Percentiles rank a stretch among this genome's conserved stretches.
These are phyloP conservation scores for Pleochaeta shiraiana DNA, from an alignment of 2,329 filamentous ascomycete species.

Conservation along the genomic window DNA sequence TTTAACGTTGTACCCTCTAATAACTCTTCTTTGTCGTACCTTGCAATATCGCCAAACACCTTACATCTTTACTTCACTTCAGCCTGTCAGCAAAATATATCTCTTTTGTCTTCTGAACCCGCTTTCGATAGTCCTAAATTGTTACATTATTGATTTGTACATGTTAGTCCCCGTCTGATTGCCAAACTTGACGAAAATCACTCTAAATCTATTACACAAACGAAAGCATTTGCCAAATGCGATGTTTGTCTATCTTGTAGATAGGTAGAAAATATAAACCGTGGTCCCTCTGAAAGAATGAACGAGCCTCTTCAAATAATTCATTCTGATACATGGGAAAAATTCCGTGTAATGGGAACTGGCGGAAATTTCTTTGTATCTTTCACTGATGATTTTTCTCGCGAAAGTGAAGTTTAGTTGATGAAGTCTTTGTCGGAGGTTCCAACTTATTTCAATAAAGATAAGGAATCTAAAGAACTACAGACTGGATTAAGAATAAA, in stretches of 20 bases:
- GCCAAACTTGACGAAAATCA: not conserved
- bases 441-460: not conserved
- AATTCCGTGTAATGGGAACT: not conserved
- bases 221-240: not conserved
- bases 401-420: not conserved
- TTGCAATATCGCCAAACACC: too few relatives aligned
- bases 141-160: not conserved
- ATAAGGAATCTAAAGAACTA: not conserved
- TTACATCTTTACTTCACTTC: too few relatives aligned
- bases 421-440: not conserved
- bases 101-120: too few relatives aligned
- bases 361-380: not conserved
- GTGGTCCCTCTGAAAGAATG: not conserved
- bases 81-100: too few relatives aligned
- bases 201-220: too few relatives aligned
- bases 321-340: slow-evolving; percentile 1
- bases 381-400: slow-evolving; percentile 1
- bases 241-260: not conserved
- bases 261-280: not conserved
- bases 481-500: not conserved
- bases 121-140: too few relatives aligned
- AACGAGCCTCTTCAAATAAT: not conserved
- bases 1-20: not conserved
- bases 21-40: not conserved
- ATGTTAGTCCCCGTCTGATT: not conserved